Conservation (phyloP, 768 basidiomycete genomes). For the Xanthoconium purpureum region DNA sequence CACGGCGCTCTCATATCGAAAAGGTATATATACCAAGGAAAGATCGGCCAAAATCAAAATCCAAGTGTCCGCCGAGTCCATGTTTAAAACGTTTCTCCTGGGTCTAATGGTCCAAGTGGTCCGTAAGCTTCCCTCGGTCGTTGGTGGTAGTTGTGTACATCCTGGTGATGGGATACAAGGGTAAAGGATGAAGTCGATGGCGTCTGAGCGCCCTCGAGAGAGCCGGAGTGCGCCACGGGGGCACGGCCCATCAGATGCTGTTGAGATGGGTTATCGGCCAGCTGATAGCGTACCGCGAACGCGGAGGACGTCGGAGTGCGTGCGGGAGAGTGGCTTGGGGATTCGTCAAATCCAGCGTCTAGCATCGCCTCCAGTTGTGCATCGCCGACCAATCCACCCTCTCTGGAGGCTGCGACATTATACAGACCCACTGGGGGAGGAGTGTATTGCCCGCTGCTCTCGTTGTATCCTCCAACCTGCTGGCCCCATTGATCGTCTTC, state of each 20-base stretch:
- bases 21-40: not conserved
- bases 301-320: conserved; percentile 29
- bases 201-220: conserved; percentile 26
- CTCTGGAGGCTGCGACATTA: conserved; percentile 32
- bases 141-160: conserved; percentile 38
- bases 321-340: conserved; percentile 49
- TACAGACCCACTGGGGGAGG: conserved; percentile 80
- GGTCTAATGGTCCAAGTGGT: conserved; percentile 59
- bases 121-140: conserved; percentile 41
- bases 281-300: conserved; percentile 57
- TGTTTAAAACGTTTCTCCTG: conserved; percentile 48
- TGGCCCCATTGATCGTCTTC: conserved; percentile 96
- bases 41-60: conserved; percentile 31
- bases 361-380: conserved; percentile 91
- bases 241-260: conserved; percentile 45
- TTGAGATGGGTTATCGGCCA: conserved; percentile 51
- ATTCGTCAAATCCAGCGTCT: conserved; percentile 79
- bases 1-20: not conserved
- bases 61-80: conserved; percentile 21
- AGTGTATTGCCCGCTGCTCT: conserved; percentile 72
- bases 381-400: conserved; percentile 50
- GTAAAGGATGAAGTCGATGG: conserved; percentile 35
- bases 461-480: conserved; percentile 95
- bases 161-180: conserved; percentile 23
- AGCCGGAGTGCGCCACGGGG: conserved; percentile 49